Percentiles rank a stretch among this genome's conserved stretches.
Conservation (phyloP, 1,139 yeast species). For the Sugiyamaella xylanicola region DNA sequence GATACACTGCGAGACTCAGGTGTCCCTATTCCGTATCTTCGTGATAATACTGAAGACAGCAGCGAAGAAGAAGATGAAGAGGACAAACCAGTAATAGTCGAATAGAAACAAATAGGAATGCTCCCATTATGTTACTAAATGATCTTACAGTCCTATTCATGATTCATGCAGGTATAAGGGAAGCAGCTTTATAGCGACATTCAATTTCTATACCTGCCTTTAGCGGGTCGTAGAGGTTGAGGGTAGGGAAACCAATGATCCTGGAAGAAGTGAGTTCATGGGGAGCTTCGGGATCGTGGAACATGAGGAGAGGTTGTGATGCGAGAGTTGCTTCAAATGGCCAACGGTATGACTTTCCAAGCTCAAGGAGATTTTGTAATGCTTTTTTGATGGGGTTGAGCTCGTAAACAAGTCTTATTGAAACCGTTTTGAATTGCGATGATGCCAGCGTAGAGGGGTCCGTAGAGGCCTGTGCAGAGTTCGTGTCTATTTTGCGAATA, state of each 20-base stretch:
- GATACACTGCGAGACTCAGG: conserved; percentile 20
- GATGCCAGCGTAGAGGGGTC: no score
- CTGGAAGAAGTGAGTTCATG: conserved; percentile 12
- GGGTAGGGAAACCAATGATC: conserved; percentile 26
- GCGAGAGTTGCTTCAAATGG: conserved; percentile 17
- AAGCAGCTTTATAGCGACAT: conserved; percentile 19
- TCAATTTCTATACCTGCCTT: conserved; percentile 23
- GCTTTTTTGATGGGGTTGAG: conserved; percentile 10
- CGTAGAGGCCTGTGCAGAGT: neutral
- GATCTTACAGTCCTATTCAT: no score
- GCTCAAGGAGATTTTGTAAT: neutral
- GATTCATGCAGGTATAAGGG: neutral
- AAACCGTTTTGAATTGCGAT: neutral
- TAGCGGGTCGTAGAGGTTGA: conserved; percentile 17
- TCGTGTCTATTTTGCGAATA: conserved; percentile 1
- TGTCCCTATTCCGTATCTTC: conserved; percentile 9
- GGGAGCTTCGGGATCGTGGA: conserved; percentile 13
- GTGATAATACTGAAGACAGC: conserved; percentile 5
- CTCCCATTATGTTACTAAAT: no score
- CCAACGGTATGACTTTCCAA: conserved; percentile 11
- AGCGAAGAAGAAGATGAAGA: conserved; percentile 25
- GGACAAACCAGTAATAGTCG: conserved; percentile 16
- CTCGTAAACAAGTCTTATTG: conserved; percentile 19
- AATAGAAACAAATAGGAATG: no score
- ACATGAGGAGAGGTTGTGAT: conserved; percentile 17